Conservation (phyloP, 768 basidiomycete genomes). For the Chalciporus piperatus region DNA sequence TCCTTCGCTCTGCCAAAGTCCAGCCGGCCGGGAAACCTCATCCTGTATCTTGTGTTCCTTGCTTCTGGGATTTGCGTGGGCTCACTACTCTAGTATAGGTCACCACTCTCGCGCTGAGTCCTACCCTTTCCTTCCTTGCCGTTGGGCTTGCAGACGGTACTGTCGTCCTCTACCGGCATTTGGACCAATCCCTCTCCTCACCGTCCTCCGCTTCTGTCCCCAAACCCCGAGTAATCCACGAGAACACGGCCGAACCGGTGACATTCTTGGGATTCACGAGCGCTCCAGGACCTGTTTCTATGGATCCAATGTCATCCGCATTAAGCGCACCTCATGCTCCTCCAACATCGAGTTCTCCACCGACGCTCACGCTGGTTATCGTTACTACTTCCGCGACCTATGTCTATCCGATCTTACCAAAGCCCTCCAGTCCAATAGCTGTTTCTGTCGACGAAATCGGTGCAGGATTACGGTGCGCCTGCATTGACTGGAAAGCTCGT, state of each 20-base stretch:
- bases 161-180: conserved; percentile 85
- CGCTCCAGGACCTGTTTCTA: conserved; percentile 19
- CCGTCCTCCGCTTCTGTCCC: conserved; percentile 72
- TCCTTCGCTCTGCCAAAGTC: conserved; percentile 74
- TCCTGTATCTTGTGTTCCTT: conserved; percentile 47
- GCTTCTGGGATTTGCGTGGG: not conserved
- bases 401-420: conserved; percentile 70
- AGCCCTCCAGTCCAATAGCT: conserved; percentile 62
- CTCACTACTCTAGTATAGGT: conserved; percentile 42
- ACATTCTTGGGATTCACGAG: conserved; percentile 87
- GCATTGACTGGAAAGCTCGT: conserved; percentile 67
- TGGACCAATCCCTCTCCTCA: conserved; percentile 84
- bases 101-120: conserved; percentile 75
- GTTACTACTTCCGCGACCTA: conserved; percentile 85
- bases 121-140: conserved; percentile 77
- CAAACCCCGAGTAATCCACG: conserved; percentile 81
- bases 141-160: conserved; percentile 95
- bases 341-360: conserved; percentile 22
- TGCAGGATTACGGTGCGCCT: conserved; percentile 78
- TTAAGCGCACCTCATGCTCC: conserved; percentile 11
- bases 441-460: conserved; percentile 84
- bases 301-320: conserved; percentile 26
- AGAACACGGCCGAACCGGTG: conserved; percentile 83
- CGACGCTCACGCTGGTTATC: conserved; percentile 68
- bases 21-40: conserved; percentile 76